Evolutionary conservation across 495 filamentous ascomycete species (phyloP).

Genomic region (Talaromyces adpressus): DNA sequence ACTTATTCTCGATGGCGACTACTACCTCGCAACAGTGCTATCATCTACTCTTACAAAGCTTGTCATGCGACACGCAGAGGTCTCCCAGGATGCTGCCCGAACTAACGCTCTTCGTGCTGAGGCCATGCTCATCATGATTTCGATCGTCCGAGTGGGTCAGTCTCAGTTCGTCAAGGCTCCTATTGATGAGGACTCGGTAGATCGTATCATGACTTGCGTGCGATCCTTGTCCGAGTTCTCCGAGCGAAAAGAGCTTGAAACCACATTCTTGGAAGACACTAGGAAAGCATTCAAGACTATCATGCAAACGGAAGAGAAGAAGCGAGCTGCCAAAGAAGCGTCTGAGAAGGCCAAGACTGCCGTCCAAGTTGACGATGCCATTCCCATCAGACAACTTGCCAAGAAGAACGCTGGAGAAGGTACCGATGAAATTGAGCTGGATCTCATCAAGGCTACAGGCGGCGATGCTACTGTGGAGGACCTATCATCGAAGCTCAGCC

Average conservation of each 20-base stretch:
- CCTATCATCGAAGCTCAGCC: conserved; percentile 84
- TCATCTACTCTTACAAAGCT: conserved; percentile 93
- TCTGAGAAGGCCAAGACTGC: conserved; percentile 89
- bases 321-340: conserved; percentile 84
- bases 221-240: conserved; percentile 88
- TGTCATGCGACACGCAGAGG: conserved; percentile 96
- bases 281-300: conserved; percentile 96
- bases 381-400: conserved; percentile 83
- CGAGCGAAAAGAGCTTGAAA: conserved; percentile 80
- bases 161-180: conserved; percentile 95
- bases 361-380: conserved; percentile 90
- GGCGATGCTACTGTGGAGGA: conserved; percentile 81
- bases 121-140: conserved; percentile 99
- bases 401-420: conserved; percentile 88
- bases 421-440: conserved; percentile 75
- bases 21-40: conserved; percentile 91
- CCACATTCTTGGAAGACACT: conserved; percentile 91
- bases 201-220: conserved; percentile 95
- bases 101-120: conserved; percentile 94
- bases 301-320: conserved; percentile 97
- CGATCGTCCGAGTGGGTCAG: conserved; percentile 94
- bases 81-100: conserved; percentile 76
- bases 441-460: conserved; percentile 90
- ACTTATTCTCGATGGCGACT: conserved; percentile 94
- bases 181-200: conserved; percentile 96